Base-by-base conservation (phyloP, 2,329 filamentous ascomycete species). In the Cladosporium sp. region DNA sequence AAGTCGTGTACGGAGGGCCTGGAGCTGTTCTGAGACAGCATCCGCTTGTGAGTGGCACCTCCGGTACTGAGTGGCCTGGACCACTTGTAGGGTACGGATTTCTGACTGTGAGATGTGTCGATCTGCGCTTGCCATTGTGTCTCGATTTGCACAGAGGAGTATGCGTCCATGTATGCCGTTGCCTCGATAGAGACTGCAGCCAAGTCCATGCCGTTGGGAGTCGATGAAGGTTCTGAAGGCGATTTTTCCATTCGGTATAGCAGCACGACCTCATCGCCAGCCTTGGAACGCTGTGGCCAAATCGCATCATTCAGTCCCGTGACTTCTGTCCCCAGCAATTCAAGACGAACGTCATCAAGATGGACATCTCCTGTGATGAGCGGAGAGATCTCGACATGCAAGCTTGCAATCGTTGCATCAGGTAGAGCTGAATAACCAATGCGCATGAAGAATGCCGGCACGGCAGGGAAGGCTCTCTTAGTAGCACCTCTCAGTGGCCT, bases 181-280 rank as follows among this genome's bases (percentile, higher is more conserved):
- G 73, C 71, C 46, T 63, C 36, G 18, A 75, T 67, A 3, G 65
- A 64, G 21, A 73, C 66, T 5, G 65, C 58, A 1, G 60, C 60
- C 13, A 63, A 32, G 21, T 56, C 60, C 34, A 54, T 56, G 23
- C 14, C 26, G 16, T 56, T 56, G 5, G 49, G n/a, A 14, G 49
- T 18, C n/a, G 59, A 11, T 30, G 21, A 5, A 18, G 49, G 6
- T 13, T n/a, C 60, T n/a, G 25, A n/a, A 46, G 16, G 5, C 10
- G 23, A n/a, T 2, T 63, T 56, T 18, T 56, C 49, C 18, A 63
- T 56, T 7, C 60, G 49, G 49, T 63, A 94, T 62, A 93, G 80
- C 70, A 92, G 88, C 1, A 89, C 91, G 67, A 92, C 80, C 75
- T 93, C 90, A 73, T 94, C 91, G 70, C 90, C 88, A 18, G 90